phyloP scores from a whole-genome alignment of 2,329 filamentous ascomycete species.

The Aotearoamyces nothofagi region DNA sequence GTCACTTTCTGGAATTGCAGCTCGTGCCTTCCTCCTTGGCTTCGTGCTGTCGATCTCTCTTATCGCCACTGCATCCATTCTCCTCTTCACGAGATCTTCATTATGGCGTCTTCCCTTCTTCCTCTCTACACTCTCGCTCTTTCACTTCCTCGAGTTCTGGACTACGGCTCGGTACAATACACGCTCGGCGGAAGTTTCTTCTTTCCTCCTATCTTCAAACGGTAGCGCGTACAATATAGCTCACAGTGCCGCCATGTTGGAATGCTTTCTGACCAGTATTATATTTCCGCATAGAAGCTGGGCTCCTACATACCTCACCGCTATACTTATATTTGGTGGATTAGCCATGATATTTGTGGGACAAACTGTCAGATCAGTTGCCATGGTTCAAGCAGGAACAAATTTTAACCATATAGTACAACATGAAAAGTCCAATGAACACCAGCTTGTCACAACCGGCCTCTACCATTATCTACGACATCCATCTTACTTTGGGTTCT shows the following conservation, averaged over 20 bases:
- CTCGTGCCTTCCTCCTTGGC: slow-evolving; percentile 21
- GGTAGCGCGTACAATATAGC: slow-evolving; percentile 74
- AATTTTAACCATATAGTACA: slow-evolving; percentile 90
- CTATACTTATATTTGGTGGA: slow-evolving; percentile 35
- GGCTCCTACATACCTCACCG: slow-evolving; percentile 14
- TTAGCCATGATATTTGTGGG: slow-evolving; percentile 50
- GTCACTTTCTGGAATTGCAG: slow-evolving; percentile 22
- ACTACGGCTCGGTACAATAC: slow-evolving; percentile 79
- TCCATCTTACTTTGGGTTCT: slow-evolving; percentile 95
- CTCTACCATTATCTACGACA: slow-evolving; percentile 67
- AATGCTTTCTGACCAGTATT: slow-evolving; percentile 48
- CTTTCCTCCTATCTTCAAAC: slow-evolving; percentile 76
- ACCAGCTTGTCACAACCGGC: slow-evolving; percentile 70
- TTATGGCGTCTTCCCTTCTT: slow-evolving; percentile 54
- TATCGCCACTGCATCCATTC: slow-evolving; percentile 12
- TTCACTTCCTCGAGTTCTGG: slow-evolving; percentile 96
- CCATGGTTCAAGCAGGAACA: slow-evolving; percentile 77
- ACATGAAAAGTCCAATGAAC: slow-evolving; percentile 47
- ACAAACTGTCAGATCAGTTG: slow-evolving; percentile 61
- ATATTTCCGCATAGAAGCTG: slow-evolving; percentile 32
- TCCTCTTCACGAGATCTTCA: slow-evolving; percentile 3
- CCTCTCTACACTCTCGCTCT: slow-evolving; percentile 51
- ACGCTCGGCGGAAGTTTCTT: slow-evolving; percentile 49
- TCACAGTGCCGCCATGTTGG: slow-evolving; percentile 57
- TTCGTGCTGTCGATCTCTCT: slow-evolving; percentile 9